Percentiles rank a stretch among this genome's conserved stretches.
phyloP scores from a whole-genome alignment of 2,329 filamentous ascomycete species.

The Colletotrichum ledebouriae region DNA sequence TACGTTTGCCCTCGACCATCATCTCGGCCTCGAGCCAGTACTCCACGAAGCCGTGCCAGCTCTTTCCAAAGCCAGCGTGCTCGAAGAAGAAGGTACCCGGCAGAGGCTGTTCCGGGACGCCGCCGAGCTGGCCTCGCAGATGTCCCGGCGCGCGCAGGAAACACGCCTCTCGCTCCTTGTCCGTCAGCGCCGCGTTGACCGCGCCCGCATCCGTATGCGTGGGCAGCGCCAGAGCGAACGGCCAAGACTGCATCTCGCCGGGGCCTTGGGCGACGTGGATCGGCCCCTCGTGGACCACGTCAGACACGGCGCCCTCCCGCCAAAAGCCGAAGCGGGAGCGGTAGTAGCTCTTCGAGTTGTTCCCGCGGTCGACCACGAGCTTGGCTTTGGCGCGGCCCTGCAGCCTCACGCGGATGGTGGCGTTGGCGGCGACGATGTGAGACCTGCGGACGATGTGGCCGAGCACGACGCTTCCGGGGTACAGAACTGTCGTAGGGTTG shows the following conservation, averaged over 20 bases:
- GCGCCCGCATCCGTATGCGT: constrained; percentile 22
- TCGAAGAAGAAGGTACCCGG: constrained; percentile 41
- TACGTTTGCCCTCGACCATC: constrained; percentile 42
- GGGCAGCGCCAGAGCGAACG: constrained; percentile 49
- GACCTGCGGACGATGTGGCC: constrained; percentile 46
- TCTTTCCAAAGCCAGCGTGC: constrained; percentile 13
- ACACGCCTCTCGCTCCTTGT: constrained; percentile 34
- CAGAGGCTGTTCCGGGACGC: constrained; percentile 37
- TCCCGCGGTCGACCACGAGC: constrained; percentile 39
- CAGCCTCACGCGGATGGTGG: constrained; percentile 45
- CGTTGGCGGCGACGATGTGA: constrained; percentile 44
- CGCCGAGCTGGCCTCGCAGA: neutral
- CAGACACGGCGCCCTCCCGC: constrained; percentile 29
- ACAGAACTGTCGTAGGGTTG: neutral
- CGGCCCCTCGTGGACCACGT: constrained; percentile 45
- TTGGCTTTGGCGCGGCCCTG: constrained; percentile 48
- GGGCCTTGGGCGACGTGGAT: constrained; percentile 41
- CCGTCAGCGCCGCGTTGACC: neutral
- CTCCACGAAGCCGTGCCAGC: constrained; percentile 50
- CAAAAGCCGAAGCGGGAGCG: constrained; percentile 48
- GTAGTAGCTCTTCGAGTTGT: constrained; percentile 38
- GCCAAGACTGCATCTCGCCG: constrained; percentile 44
- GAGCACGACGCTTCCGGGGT: constrained; percentile 47
- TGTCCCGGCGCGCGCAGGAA: constrained; percentile 35
- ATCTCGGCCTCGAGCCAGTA: constrained; percentile 51